phyloP scores from a whole-genome alignment of 805 yeast genomes.

The Vanderwaltozyma yarrowii region DNA sequence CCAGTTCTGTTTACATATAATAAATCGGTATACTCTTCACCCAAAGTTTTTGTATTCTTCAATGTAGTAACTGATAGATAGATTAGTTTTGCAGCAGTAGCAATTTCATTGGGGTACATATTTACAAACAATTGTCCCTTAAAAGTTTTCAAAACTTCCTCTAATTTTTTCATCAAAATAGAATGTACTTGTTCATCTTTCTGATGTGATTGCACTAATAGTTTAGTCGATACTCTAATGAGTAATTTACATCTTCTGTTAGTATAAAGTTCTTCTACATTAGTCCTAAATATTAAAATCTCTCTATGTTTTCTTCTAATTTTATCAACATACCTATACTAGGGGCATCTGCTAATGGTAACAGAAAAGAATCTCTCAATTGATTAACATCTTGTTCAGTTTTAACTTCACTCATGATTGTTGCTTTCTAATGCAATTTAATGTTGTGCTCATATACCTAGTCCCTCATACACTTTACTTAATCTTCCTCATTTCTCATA shows the following conservation, averaged over 20 bases:
- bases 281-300: no score
- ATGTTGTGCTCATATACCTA: no score
- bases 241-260: not conserved
- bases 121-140: slow-evolving; percentile 58
- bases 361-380: not conserved
- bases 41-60: slow-evolving; percentile 69
- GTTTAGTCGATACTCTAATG: no score
- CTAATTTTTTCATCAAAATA: slow-evolving; percentile 42
- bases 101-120: slow-evolving; percentile 50
- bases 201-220: slow-evolving; percentile 71
- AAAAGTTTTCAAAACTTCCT: slow-evolving; percentile 43
- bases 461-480: no score
- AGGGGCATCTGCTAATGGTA: slow-evolving; percentile 79
- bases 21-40: slow-evolving; percentile 89
- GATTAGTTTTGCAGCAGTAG: slow-evolving; percentile 44
- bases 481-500: no score
- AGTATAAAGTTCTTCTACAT: not conserved
- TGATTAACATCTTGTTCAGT: not conserved
- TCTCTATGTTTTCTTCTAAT: no score
- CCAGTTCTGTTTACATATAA: slow-evolving; percentile 51
- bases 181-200: slow-evolving; percentile 71
- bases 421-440: no score
- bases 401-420: not conserved
- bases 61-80: slow-evolving; percentile 72
- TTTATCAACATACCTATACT: slow-evolving; percentile 44